Conservation (phyloP, 1,284 basidiomycete species). For the Xerocomus nothofagi region DNA sequence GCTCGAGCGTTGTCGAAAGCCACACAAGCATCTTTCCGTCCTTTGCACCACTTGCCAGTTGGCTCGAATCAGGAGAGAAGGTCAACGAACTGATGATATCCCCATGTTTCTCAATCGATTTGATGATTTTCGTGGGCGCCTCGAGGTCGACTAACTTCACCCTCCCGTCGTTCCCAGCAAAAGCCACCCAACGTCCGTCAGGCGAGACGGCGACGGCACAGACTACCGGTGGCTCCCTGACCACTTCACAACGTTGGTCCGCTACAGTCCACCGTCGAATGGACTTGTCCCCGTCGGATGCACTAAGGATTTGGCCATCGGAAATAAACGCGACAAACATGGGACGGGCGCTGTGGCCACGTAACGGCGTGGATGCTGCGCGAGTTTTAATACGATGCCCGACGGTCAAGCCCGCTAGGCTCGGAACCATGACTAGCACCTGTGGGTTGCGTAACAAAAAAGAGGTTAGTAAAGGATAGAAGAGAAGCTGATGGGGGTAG, state of each 20-base stretch:
- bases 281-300: constrained; percentile 20
- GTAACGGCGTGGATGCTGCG: constrained; percentile 6
- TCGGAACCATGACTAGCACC: constrained; percentile 1
- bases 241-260: background rate
- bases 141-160: constrained; percentile 13
- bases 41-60: constrained; percentile 20
- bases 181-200: constrained; percentile 19
- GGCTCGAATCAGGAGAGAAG: constrained; percentile 22
- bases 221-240: constrained; percentile 4
- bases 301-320: constrained; percentile 16
- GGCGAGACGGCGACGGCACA: constrained; percentile 12
- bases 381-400: background rate
- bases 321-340: constrained; percentile 21
- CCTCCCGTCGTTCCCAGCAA: constrained; percentile 18
- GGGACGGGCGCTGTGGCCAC: constrained; percentile 14
- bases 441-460: background rate
- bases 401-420: constrained; percentile 3
- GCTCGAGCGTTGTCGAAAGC: constrained; percentile 10
- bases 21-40: constrained; percentile 28
- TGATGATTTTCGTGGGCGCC: constrained; percentile 1
- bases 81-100: constrained; percentile 17
- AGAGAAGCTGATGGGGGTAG: background rate
- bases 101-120: constrained; percentile 6
- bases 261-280: constrained; percentile 20
- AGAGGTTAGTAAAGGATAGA: background rate